Evolutionary conservation across 2,329 filamentous ascomycete species (phyloP).

Genomic region (Nigrograna mackinnonii): DNA sequence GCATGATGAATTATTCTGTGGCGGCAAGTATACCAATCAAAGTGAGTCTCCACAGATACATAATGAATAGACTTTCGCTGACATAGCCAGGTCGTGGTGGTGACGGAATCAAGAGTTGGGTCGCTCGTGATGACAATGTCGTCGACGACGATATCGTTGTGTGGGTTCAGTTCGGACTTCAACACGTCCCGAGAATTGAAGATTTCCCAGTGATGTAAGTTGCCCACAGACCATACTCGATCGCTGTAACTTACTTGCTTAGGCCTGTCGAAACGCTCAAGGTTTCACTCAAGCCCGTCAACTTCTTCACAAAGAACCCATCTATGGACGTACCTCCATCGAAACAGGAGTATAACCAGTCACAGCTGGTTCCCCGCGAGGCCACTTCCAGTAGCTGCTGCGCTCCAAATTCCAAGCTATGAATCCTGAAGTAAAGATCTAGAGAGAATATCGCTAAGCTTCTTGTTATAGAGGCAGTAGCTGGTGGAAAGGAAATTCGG

Average conservation of each 20-base stretch:
- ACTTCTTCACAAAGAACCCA: slow-evolving; percentile 63
- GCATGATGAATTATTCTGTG: slow-evolving; percentile 63
- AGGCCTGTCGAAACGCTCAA: slow-evolving; percentile 60
- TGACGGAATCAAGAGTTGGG: slow-evolving; percentile 52
- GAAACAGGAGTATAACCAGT: background rate
- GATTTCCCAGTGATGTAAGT: slow-evolving; percentile 58
- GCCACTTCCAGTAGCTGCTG: too few species aligned
- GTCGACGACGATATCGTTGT: slow-evolving; percentile 61
- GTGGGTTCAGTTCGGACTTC: slow-evolving; percentile 63
- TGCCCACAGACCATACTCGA: background rate
- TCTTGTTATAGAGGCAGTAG: too few species aligned
- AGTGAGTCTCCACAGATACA: background rate
- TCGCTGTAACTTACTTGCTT: background rate
- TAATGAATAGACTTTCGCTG: background rate
- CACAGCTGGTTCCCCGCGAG: background rate
- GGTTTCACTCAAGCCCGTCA: slow-evolving; percentile 59
- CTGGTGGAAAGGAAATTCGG: too few species aligned
- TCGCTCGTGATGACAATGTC: slow-evolving; percentile 55
- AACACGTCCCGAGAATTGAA: slow-evolving; percentile 59
- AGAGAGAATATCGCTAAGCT: too few species aligned
- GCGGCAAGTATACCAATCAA: slow-evolving; percentile 65
- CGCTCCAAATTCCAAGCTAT: too few species aligned
- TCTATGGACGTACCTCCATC: slow-evolving; percentile 62
- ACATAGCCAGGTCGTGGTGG: slow-evolving; percentile 50
- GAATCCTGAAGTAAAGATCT: too few species aligned